Percentiles rank a stretch among this genome's conserved stretches.
Conservation (phyloP, 2,329 filamentous ascomycete genomes). For the Byssochlamys sp. region DNA sequence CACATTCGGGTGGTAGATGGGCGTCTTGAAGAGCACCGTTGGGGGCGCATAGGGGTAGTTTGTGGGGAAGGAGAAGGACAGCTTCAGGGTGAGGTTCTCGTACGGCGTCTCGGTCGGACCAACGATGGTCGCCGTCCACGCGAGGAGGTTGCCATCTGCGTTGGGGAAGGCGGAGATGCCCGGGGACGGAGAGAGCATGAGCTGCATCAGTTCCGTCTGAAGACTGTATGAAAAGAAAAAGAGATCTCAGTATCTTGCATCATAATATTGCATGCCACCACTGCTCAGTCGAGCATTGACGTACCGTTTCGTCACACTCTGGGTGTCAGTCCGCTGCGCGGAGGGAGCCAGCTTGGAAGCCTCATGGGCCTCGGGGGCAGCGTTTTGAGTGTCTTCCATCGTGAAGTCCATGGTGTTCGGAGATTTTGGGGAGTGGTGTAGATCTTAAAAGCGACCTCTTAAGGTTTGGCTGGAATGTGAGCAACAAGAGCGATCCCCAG, state of each 20-base stretch:
- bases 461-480: conserved; percentile 13
- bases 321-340: conserved; percentile 53
- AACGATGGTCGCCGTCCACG: conserved; percentile 87
- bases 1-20: conserved; percentile 97
- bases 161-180: conserved; percentile 92
- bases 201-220: conserved; percentile 93
- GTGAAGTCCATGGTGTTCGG: conserved; percentile 41
- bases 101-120: conserved; percentile 90
- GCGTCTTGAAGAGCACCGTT: conserved; percentile 91
- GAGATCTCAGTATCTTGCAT: not conserved
- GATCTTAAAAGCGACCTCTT: conserved; percentile 6
- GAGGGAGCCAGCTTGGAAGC: conserved; percentile 51
- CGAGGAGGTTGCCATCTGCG: conserved; percentile 77
- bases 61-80: conserved; percentile 77
- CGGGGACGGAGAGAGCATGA: conserved; percentile 90
- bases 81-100: conserved; percentile 76
- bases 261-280: not conserved
- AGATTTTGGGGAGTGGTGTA: not conserved
- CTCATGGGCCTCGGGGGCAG: conserved; percentile 53
- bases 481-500: conserved; percentile 17
- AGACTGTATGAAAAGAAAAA: conserved; percentile 48
- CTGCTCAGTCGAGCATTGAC: conserved; percentile 8
- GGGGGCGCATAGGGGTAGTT: conserved; percentile 91
- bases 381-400: conserved; percentile 58
- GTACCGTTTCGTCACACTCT: conserved; percentile 71